Evolutionary conservation across 2,329 filamentous ascomycete species (phyloP).

Genomic region (Cordyceps cateniannulata): DNA sequence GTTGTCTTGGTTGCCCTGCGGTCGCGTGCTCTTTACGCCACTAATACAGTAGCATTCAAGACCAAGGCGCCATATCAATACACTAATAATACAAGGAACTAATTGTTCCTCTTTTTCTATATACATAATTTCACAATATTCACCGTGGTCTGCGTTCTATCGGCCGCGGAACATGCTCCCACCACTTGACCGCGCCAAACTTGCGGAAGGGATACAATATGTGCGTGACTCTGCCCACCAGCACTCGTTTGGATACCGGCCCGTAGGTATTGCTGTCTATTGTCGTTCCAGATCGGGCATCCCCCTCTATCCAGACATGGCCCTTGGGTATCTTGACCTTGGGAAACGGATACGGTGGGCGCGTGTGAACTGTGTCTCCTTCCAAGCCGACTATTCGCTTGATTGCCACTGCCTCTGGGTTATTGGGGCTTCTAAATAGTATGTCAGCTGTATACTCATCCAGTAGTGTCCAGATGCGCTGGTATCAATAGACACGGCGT

Average conservation of each 20-base stretch:
- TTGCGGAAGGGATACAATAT: slow-evolving; percentile 63
- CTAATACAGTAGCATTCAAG: background rate
- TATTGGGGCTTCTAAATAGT: slow-evolving; percentile 55
- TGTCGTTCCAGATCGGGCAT: slow-evolving; percentile 63
- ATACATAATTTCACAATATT: background rate
- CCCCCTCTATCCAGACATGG: slow-evolving; percentile 94
- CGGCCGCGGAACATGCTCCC: slow-evolving; percentile 36
- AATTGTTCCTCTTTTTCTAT: background rate
- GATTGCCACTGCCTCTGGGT: slow-evolving; percentile 63
- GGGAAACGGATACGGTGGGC: slow-evolving; percentile 49
- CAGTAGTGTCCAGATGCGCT: background rate
- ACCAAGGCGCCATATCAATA: background rate
- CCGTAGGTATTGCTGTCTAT: slow-evolving; percentile 88
- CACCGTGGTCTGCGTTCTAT: background rate
- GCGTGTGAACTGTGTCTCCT: slow-evolving; percentile 68
- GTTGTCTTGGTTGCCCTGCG: background rate
- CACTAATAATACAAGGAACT: background rate
- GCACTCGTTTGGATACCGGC: slow-evolving; percentile 67
- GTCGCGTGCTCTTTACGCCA: background rate
- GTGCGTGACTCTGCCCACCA: slow-evolving; percentile 68
- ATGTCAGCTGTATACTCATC: background rate
- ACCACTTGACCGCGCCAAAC: slow-evolving; percentile 51
- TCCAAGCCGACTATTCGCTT: slow-evolving; percentile 80
- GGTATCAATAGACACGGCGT: background rate
- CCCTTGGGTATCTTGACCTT: slow-evolving; percentile 65